Conservation (phyloP, 306 rosid species). For the Prinsepia uniflora region DNA sequence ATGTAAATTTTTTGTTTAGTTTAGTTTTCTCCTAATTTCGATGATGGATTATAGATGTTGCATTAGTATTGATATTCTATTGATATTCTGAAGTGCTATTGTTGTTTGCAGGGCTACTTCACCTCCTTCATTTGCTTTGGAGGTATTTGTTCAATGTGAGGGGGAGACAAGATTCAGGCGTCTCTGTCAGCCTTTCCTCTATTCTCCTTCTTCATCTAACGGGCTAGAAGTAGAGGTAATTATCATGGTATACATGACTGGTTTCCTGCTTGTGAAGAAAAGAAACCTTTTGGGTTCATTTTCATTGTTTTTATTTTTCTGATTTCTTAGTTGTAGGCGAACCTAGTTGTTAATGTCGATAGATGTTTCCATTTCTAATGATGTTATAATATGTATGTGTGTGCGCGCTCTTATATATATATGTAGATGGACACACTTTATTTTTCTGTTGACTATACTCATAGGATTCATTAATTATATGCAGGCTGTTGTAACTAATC, state of each 20-base stretch:
- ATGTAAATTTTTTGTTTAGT: neutral
- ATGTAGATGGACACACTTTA: neutral
- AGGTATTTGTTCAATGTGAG: conserved; percentile 95
- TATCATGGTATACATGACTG: conserved; percentile 9
- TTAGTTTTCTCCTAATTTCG: neutral
- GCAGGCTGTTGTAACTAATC: conserved; percentile 93
- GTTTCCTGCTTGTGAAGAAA: neutral
- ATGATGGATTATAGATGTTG: conserved; percentile 22
- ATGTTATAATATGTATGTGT: neutral
- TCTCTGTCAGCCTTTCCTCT: conserved; percentile 93
- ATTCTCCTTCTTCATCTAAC: conserved; percentile 95
- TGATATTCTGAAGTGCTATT: conserved; percentile 16
- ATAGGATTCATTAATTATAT: conserved; percentile 25
- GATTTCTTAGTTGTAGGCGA: neutral
- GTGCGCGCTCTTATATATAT: too few species aligned
- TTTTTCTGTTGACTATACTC: conserved; percentile 20
- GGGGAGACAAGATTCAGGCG: conserved; percentile 99
- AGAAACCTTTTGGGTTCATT: neutral
- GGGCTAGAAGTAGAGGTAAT: conserved; percentile 97
- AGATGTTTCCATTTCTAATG: neutral
- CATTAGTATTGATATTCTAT: conserved; percentile 9
- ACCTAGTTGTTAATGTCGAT: conserved; percentile 6
- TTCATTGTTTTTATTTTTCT: neutral
- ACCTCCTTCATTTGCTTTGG: conserved; percentile 98
- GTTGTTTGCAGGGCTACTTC: conserved; percentile 71